Evolutionary conservation across 192 early-diverging fungal species (phyloP).

Genomic region (Lunasporangiospora selenospora): DNA sequence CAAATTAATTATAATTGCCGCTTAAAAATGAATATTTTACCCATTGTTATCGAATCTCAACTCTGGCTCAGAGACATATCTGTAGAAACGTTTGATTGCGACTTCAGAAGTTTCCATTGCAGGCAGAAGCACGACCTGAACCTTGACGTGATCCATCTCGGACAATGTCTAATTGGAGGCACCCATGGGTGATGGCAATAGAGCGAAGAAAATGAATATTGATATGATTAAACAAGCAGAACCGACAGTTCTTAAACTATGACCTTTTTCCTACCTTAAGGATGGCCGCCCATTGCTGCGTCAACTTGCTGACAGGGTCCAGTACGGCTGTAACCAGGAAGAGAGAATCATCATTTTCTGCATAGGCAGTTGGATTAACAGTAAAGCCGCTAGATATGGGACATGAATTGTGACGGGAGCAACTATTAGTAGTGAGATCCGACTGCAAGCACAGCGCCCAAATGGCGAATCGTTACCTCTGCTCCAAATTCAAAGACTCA

Average conservation of each 20-base stretch:
- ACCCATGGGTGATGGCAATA: no score
- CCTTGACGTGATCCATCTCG: slow-evolving; percentile 64
- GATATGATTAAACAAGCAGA: neutral
- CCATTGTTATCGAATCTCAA: slow-evolving; percentile 68
- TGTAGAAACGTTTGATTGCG: slow-evolving; percentile 89
- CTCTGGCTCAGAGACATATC: slow-evolving; percentile 75
- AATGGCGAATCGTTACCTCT: slow-evolving; percentile 3
- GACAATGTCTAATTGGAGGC: slow-evolving; percentile 63
- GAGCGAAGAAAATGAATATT: neutral
- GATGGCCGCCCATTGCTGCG: slow-evolving; percentile 81
- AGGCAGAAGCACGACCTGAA: slow-evolving; percentile 78
- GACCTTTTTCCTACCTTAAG: slow-evolving; percentile 58
- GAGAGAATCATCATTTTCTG: slow-evolving; percentile 25
- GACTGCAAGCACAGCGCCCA: neutral
- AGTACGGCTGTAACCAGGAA: slow-evolving; percentile 64
- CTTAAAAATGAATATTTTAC: no score
- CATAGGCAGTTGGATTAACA: slow-evolving; percentile 21
- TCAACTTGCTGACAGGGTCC: slow-evolving; percentile 79
- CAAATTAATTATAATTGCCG: neutral
- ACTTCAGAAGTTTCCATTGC: slow-evolving; percentile 58
- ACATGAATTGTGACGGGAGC: no score
- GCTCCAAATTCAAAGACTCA: slow-evolving; percentile 14
- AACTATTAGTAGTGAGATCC: no score
- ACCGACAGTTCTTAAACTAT: neutral
- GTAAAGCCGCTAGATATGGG: slow-evolving; percentile 38